Base-by-base conservation (phyloP, 192 early-diverging fungal species). In the Phlyctochytrium planicorne region DNA sequence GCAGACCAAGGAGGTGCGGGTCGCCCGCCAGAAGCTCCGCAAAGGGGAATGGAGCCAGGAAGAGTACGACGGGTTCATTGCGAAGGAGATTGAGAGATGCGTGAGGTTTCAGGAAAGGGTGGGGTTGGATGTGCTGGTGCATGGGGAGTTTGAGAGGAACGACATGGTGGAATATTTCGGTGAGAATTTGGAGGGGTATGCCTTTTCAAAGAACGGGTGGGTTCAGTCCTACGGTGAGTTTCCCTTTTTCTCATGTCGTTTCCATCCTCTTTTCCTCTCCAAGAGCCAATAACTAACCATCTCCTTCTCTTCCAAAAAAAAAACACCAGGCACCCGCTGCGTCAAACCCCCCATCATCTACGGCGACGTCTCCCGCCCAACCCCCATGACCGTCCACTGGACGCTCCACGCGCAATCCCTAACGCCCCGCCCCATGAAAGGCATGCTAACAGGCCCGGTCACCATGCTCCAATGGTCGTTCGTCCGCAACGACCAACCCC, bases 391-490 rank as follows among this genome's bases (percentile, higher is more conserved):
- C 27, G 90, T 97, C 65, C 87, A 86, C 32, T 86, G 88, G 82
- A 87, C 88, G 24, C 77, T 72, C 65, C 97, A 93, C 68, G 92
- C 96, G 53, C 94, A 98, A 83, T 85, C 87, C 36, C 82, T 93
- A 67, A 97, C 94, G 80, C 74, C 69, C 35, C 89, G 90, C 75
- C 93, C 94, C 63, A 90, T 98, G 91, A 98, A 98, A 88, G 96
- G 95, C 73, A 98, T 98, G 96, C 89, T 98, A 60, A 98, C 96
- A 33, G 96, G 96, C 30, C 96, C 96, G 29, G 90, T 98, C 52
- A 98, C 96, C 67, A 96, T 95, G 78, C 88, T 97, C 71, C 89
- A 94, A 80, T 98, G 96, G 96, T 98, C 96, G 27, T 98, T 98
- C 77, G 92, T 97, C 59, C 94, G 96, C 79, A 93, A 97, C 73